These are phyloP conservation scores for Datisca glomerata DNA, from an alignment of 306 rosid species.

Conservation along the genomic window DNA sequence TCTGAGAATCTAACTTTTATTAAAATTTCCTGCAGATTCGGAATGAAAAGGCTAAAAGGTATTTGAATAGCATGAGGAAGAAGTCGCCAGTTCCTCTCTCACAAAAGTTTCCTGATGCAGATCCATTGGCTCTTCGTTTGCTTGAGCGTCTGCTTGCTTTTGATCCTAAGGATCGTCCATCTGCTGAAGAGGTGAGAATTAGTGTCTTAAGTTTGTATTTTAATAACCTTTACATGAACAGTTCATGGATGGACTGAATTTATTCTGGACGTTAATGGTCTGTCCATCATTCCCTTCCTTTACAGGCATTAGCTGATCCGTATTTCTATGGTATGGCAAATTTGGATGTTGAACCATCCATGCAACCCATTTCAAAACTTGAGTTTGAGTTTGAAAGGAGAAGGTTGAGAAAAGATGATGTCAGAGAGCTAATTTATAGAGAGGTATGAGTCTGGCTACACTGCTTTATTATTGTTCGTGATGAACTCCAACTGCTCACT, in stretches of 20 bases:
- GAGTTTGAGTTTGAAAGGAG: slow-evolving; percentile 61
- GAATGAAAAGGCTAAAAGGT: slow-evolving; percentile 53
- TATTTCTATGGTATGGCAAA: slow-evolving; percentile 47
- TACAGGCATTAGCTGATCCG: slow-evolving; percentile 54
- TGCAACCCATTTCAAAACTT: slow-evolving; percentile 39
- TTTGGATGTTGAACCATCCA: slow-evolving; percentile 35
- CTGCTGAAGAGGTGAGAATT: slow-evolving; percentile 55
- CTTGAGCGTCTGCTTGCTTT: slow-evolving; percentile 49
- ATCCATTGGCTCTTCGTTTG: slow-evolving; percentile 47
- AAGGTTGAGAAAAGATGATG: slow-evolving; percentile 36
- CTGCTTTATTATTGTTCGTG: no score
- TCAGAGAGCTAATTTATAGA: slow-evolving; percentile 54
- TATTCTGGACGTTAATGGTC: background rate
- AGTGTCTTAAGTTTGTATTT: no score
- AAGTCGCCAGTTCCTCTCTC: slow-evolving; percentile 39
- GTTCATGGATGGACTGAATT: no score
- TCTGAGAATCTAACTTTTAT: background rate
- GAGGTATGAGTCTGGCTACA: slow-evolving; percentile 25
- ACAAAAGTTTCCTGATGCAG: slow-evolving; percentile 38
- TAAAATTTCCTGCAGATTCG: slow-evolving; percentile 33
- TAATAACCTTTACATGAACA: no score
- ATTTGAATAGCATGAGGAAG: slow-evolving; percentile 35
- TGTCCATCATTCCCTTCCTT: background rate
- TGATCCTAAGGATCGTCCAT: slow-evolving; percentile 49
- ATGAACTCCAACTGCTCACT: no score